These are phyloP conservation scores for Podaxis carcinomalis DNA, from an alignment of 768 basidiomycete species.

Conservation along the genomic window DNA sequence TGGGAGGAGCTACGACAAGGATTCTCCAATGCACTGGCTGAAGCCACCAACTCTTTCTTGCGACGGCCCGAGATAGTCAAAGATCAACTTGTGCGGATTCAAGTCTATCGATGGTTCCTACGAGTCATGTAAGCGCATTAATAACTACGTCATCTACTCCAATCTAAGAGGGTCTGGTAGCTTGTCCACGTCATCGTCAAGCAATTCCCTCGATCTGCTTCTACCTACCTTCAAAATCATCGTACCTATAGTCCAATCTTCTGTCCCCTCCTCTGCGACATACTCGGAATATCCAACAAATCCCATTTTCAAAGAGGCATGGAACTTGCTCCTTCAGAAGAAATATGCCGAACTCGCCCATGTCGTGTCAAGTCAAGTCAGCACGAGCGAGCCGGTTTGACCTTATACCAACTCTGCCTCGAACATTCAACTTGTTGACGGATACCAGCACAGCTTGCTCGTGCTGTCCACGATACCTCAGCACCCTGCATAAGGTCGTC, in stretches of 20 bases:
- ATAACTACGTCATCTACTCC: neutral
- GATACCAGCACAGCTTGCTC: too few species aligned
- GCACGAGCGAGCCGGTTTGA: neutral
- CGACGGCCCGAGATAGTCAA: neutral
- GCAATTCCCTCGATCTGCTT: neutral
- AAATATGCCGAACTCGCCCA: neutral
- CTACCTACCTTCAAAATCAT: neutral
- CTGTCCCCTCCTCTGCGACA: neutral
- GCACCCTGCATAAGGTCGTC: too few species aligned
- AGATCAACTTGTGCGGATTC: neutral
- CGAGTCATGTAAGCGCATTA: neutral
- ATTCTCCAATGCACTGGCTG: neutral
- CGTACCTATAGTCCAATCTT: neutral
- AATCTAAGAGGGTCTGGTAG: neutral
- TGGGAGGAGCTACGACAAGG: neutral
- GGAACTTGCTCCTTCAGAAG: neutral
- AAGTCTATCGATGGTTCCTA: neutral
- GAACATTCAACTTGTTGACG: too few species aligned
- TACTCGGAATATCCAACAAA: neutral
- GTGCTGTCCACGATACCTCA: too few species aligned
- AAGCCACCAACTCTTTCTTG: neutral
- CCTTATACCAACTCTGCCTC: too few species aligned
- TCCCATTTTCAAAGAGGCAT: neutral
- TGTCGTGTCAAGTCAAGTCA: neutral
- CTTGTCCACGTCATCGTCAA: neutral